Conservation (phyloP, 805 yeast genomes). For the Candida methanosorbosa region DNA sequence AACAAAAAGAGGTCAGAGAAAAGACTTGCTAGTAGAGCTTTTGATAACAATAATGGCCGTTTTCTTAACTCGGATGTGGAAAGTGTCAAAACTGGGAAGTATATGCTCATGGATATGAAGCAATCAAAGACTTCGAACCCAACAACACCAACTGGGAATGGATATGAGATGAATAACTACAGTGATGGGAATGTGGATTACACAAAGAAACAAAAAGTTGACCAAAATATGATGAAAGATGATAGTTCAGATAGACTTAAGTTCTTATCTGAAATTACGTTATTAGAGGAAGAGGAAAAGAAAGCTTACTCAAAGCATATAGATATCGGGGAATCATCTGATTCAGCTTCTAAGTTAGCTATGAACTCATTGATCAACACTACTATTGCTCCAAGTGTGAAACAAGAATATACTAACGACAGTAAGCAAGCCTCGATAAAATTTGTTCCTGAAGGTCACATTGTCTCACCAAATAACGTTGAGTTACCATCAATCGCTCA, state of each 20-base stretch:
- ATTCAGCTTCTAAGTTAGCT: slow-evolving; percentile 32
- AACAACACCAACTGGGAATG: neutral
- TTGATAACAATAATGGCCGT: neutral
- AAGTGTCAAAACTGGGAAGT: neutral
- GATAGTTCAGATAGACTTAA: slow-evolving; percentile 8
- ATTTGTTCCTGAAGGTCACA: neutral
- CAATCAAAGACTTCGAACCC: neutral
- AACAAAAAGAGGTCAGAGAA: slow-evolving; percentile 65
- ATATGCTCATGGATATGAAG: neutral
- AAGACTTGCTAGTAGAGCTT: slow-evolving; percentile 18
- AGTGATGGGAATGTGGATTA: neutral
- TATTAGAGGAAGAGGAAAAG: slow-evolving; percentile 25
- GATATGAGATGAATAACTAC: neutral
- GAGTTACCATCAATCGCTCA: slow-evolving; percentile 14
- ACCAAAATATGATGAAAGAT: too few relatives aligned
- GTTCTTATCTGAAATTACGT: slow-evolving; percentile 18
- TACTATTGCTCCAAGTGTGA: neutral
- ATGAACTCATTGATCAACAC: slow-evolving; percentile 41
- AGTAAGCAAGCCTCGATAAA: neutral
- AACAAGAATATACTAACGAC: neutral
- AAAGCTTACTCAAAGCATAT: slow-evolving; percentile 8
- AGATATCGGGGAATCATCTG: slow-evolving; percentile 13
- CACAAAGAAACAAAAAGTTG: neutral
- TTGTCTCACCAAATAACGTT: neutral
- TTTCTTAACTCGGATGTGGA: neutral